These are phyloP conservation scores for Kwoniella sp. DNA, from an alignment of 768 basidiomycete genomes.

Conservation along the genomic window DNA sequence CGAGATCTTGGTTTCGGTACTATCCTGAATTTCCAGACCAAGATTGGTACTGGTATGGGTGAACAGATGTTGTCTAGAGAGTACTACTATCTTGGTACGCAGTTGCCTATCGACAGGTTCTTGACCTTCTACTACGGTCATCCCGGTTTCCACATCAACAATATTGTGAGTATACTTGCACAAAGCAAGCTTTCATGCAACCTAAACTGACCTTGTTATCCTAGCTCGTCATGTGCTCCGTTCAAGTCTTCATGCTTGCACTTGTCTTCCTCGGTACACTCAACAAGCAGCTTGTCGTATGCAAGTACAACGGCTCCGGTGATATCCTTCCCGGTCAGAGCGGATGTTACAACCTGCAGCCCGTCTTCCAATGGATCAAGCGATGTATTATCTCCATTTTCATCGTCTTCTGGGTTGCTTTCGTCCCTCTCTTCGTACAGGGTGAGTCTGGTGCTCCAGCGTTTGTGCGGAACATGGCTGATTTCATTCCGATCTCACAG, in stretches of 20 bases:
- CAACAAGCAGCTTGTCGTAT: constrained; percentile 76
- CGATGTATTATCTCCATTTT: constrained; percentile 97
- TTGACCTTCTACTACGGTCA: constrained; percentile 99
- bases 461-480: neutral
- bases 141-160: constrained; percentile 99
- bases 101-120: constrained; percentile 96
- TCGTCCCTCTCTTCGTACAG: constrained; percentile 91
- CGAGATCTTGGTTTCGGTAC: constrained; percentile 98
- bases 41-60: constrained; percentile 99
- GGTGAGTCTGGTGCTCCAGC: constrained; percentile 60
- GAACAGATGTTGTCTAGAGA: constrained; percentile 99
- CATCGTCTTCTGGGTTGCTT: constrained; percentile 96
- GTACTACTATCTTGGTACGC: constrained; percentile 98
- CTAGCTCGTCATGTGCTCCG: constrained; percentile 84
- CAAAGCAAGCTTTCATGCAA: neutral
- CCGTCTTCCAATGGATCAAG: constrained; percentile 92
- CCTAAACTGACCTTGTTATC: neutral
- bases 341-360: constrained; percentile 92
- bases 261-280: constrained; percentile 94
- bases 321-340: constrained; percentile 73
- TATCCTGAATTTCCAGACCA: constrained; percentile 98
- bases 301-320: constrained; percentile 72
- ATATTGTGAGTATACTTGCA: constrained; percentile 63
- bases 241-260: constrained; percentile 91
- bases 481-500: constrained; percentile 57